Evolutionary conservation across 495 filamentous ascomycete genomes (phyloP), one percentile per base, ranked within the genome.

Genomic region (Talaromyces adpressus): DNA sequence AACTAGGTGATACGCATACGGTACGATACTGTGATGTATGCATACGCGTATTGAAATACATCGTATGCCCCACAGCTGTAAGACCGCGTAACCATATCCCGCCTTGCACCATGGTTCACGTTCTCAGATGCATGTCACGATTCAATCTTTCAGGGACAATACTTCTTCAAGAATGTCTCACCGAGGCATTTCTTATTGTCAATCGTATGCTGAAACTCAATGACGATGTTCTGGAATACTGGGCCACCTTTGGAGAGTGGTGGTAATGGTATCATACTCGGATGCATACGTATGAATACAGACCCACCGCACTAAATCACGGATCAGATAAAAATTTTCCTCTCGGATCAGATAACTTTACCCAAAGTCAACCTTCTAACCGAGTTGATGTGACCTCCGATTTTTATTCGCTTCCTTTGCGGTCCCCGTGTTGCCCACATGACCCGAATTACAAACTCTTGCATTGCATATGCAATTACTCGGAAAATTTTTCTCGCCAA

Each of bases 301-400:
- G 54, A 14, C 54, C 56, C 56, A 58, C 29, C 29, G 6, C 30
- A 36, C 29, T 58, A 58, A 30, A 58, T 58, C 56, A 32, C 56
- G 32, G 32, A 58, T 58, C 32, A 58, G 56, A 58, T 58, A 34
- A 58, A 25, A 49, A 20, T 52, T 54, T 54, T 25, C 9, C 20
- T 27, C n/a, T 34, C 56, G 32, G 32, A 58, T 58, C 32, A 58
- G 56, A 58, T 58, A 34, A 58, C 56, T 58, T 58, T 39, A 34
- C n/a, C 2, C 27, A 16, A 27, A 9, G 3, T 30, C 23, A 20
- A 36, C 27, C 8, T 5, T 20, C 11, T 20, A 58, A 34, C 7
- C 53, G 23, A 56, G 22, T 11, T 56, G 53, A 56, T n/a, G n/a
- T 49, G 6, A 18, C n/a, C 0, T 47, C 41, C 41, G 41, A n/a